A percentile compares a stretch with the other conserved stretches of the same genome.
These are phyloP conservation scores for Hypsizygus ulmarius DNA, from an alignment of 1,284 basidiomycete species.

Conservation along the genomic window DNA sequence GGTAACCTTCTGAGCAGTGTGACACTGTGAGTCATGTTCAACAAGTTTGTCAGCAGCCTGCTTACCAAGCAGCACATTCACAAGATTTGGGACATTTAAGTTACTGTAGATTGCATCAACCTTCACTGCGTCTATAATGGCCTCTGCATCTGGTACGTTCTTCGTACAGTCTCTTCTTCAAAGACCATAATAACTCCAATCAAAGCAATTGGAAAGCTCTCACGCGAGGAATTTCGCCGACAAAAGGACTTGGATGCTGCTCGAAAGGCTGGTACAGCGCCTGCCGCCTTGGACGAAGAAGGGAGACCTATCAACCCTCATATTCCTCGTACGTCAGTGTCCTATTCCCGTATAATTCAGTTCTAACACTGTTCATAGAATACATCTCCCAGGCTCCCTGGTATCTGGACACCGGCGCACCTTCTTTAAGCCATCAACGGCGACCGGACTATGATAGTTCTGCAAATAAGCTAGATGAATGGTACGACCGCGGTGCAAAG, in stretches of 20 bases:
- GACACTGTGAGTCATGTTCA: too few relatives aligned
- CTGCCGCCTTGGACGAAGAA: conserved; percentile 92
- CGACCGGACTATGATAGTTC: conserved; percentile 68
- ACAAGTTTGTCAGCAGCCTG: conserved; percentile 3
- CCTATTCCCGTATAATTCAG: background rate
- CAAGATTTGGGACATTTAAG: background rate
- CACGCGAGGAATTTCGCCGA: conserved; percentile 88
- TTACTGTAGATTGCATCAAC: background rate
- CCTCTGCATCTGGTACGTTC: conserved; percentile 43
- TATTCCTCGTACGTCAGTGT: conserved; percentile 76
- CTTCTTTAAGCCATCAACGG: conserved; percentile 92
- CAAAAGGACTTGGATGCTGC: conserved; percentile 96
- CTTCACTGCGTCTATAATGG: conserved; percentile 31
- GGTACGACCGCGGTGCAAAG: conserved; percentile 90
- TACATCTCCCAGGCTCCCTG: conserved; percentile 96
- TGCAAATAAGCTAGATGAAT: conserved; percentile 76
- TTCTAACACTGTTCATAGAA: conserved; percentile 45
- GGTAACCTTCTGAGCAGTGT: too few relatives aligned
- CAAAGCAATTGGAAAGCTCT: conserved; percentile 75
- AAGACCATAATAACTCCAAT: conserved; percentile 5
- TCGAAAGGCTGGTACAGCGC: conserved; percentile 95
- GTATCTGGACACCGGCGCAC: conserved; percentile 93
- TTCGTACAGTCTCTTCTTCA: background rate
- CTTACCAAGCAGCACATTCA: conserved; percentile 5
- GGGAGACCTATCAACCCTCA: conserved; percentile 97